phyloP scores from a whole-genome alignment of 106 monocot genomes.

The Allium fistulosum region DNA sequence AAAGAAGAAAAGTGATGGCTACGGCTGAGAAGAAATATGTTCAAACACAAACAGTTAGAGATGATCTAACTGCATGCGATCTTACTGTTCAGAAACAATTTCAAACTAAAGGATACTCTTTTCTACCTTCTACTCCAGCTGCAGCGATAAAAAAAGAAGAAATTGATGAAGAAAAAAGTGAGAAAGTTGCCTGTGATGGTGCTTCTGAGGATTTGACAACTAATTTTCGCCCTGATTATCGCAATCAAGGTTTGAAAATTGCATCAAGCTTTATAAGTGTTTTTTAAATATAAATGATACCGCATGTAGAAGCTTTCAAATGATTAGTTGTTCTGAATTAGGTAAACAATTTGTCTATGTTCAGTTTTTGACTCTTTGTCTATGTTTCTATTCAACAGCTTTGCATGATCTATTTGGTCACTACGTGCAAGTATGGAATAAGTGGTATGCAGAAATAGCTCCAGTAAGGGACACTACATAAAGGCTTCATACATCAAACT shows the following conservation, averaged over 20 bases:
- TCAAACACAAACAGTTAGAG: conserved; percentile 5
- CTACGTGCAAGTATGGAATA: conserved; percentile 88
- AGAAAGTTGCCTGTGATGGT: neutral
- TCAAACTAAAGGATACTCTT: conserved; percentile 40
- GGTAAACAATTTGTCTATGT: neutral
- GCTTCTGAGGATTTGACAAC: conserved; percentile 65
- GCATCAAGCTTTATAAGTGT: neutral
- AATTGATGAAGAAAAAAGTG: conserved; percentile 7
- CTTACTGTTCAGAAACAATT: conserved; percentile 51
- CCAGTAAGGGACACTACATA: conserved; percentile 20
- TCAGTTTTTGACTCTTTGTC: neutral
- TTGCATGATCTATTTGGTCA: conserved; percentile 80
- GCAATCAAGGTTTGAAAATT: conserved; percentile 65
- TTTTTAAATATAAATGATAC: neutral
- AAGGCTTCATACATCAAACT: neutral
- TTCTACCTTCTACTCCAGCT: conserved; percentile 73
- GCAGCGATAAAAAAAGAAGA: conserved; percentile 7
- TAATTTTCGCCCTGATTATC: conserved; percentile 61
- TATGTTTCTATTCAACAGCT: conserved; percentile 25
- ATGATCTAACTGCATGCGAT: conserved; percentile 49
- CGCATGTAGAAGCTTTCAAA: no score
- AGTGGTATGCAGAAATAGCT: conserved; percentile 61
- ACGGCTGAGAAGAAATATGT: conserved; percentile 18
- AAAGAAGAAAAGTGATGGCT: conserved; percentile 26
- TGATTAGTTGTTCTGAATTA: neutral